phyloP scores from a whole-genome alignment of 352 stramenopile genomes.

The Stramenopiles sp. region DNA sequence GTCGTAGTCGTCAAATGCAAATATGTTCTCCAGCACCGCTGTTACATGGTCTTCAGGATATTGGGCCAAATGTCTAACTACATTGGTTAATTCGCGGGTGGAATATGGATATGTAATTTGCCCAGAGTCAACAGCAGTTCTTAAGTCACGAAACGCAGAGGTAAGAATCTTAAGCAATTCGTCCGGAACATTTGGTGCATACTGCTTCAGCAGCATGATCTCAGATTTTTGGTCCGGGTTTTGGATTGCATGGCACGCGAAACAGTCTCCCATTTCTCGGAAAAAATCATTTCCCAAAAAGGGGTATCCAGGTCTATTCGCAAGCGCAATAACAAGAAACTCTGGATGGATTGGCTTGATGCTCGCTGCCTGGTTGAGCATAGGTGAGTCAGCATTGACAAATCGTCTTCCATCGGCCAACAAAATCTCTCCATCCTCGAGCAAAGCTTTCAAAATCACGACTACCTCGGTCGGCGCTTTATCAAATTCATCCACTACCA shows the following conservation, averaged over 20 bases:
- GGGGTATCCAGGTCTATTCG: slow-evolving; percentile 82
- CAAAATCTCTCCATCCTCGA: slow-evolving; percentile 84
- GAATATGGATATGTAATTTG: slow-evolving; percentile 80
- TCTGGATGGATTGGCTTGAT: slow-evolving; percentile 69
- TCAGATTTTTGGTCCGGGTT: slow-evolving; percentile 71
- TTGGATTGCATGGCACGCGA: slow-evolving; percentile 66
- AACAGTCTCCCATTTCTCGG: slow-evolving; percentile 72
- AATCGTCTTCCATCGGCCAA: slow-evolving; percentile 28
- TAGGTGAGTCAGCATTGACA: slow-evolving; percentile 17
- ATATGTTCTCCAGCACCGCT: slow-evolving; percentile 68
- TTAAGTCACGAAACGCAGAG: slow-evolving; percentile 59
- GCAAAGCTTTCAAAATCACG: slow-evolving; percentile 75
- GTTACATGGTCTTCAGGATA: slow-evolving; percentile 70
- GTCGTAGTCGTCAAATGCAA: slow-evolving; percentile 74
- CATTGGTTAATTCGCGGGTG: slow-evolving; percentile 68
- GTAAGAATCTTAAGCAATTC: slow-evolving; percentile 56
- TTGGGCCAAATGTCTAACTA: slow-evolving; percentile 72
- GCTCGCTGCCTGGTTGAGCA: slow-evolving; percentile 38
- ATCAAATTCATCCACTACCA: slow-evolving; percentile 80
- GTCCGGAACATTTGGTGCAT: slow-evolving; percentile 53
- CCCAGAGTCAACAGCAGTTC: slow-evolving; percentile 56
- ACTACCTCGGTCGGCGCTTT: slow-evolving; percentile 85
- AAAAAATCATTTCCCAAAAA: slow-evolving; percentile 94
- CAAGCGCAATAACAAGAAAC: slow-evolving; percentile 75
- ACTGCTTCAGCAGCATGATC: slow-evolving; percentile 58